Evolutionary conservation across 768 basidiomycete species (phyloP), one percentile per base, ranked within the genome.

Genomic region (Suillus tomentosus): DNA sequence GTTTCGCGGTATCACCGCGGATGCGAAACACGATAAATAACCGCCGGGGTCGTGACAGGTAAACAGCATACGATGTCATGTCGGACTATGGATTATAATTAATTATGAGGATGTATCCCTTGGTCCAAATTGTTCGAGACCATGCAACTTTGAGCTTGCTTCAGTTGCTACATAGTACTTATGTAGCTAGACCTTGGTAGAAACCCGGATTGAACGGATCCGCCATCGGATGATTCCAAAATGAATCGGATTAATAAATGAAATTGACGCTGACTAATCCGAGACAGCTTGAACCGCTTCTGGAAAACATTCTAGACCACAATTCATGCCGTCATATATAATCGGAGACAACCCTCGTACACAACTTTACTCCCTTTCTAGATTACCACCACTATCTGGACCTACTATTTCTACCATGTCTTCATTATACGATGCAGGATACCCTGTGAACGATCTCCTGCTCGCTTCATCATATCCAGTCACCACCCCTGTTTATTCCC

Each of bases 401-500:
- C 50, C 19, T 7, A 27, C 24, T 19, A 37, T 55, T 27, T 17
- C 2, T 42, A 58, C 17, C 5, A 58, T 58, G 57, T 19, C 57
- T 3, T 3, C 17, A 27, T 58, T 42, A 24, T 42, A 39, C 24
- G 17, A 40, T 42, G 9, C 39, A 61, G 60, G 37, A 36, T 61
- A 61, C 51, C 47, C 47, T 61, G 60, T 62, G 2, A 53, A 59
- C 14, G 55, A 70, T 36, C 37, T 53, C n/a, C 24, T 61, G 6
- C 14, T 53, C 60, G 1, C 59, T 17, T 24, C 62, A 17, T 37
- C 58, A 36, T 39, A 69, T 11, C 71, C 76, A 14, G 69, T 71
- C 64, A 62, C 69, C 8, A 74, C 67, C 54, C 69, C 71, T 62
- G 69, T 77, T 27, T 66, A 76, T 13, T 63, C 64, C 5, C 69